Evolutionary conservation across 2,329 filamentous ascomycete genomes (phyloP), one percentile per base, ranked within the genome.

Genomic region (Paraphaeosphaeria minitans): DNA sequence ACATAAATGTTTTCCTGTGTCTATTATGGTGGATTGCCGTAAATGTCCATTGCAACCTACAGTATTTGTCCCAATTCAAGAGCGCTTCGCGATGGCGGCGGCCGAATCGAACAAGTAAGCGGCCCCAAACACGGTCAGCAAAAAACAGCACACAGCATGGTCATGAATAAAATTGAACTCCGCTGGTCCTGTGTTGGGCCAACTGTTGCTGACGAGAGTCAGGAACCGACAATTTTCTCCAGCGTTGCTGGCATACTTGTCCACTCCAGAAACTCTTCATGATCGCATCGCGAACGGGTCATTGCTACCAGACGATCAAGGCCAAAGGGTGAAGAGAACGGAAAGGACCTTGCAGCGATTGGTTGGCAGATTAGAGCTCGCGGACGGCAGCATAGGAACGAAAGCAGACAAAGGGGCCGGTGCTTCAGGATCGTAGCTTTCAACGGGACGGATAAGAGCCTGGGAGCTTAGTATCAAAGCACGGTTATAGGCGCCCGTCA

Each of bases 211-310:
- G 22, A 46, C 24, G 16, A 46, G 9, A 21, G 6, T 21, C 24
- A 46, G 31, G 39, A 43, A 10, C 1, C 37, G 39, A 19, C 43
- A 13, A 4, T 57, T 48, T 29, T 55, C 51, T 2, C 51, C 50
- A 16, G 35, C 43, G 19, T 24, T 58, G 22, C 35, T 39, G 16
- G 45, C 56, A n/a, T 54, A 54, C n/a, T 45, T 58, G 10, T 58
- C 56, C 8, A 55, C 50, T 29, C 51, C 56, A 19, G 56, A 43
- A 4, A 55, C 43, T 19, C 43, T 55, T 1, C 56, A 54, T 27
- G 56, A 50, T 27, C 56, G 56, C 33, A 22, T 58, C 16, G 56
- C 51, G 27, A 51, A 35, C 47, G 47, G 37, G 8, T 16, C 33
- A 4, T n/a, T 51, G 31, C 12, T 16, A 29, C 8, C 53, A 22